Evolutionary conservation across 140 eudicot species (phyloP), one percentile per base, ranked within the genome.

Genomic region (Flaveria floridana): DNA sequence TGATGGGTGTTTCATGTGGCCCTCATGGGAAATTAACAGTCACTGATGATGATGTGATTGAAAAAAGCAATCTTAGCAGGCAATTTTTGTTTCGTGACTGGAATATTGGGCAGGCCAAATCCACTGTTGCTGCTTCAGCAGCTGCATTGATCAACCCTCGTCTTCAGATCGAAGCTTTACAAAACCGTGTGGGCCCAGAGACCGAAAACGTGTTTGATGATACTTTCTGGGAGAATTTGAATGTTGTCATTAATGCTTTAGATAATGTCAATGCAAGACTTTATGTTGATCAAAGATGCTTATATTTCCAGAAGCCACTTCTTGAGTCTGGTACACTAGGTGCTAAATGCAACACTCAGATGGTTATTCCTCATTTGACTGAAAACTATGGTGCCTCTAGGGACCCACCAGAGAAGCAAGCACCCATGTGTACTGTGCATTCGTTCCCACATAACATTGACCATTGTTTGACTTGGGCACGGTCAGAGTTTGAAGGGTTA

Each of bases 321-420:
- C 78, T 88, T 0, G 95, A 86, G 76, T 88, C 95, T 1, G 95
- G 95, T 48, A 88, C 95, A 10, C 74, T 86, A 0, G 91, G 95
- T 67, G 95, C 95, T 76, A 86, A 86, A 63, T 88, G 91, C 81
- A 86, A 88, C 83, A 88, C 95, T 3, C 95, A 87, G 77, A 89
- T 85, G 92, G 92, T 87, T 57, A 89, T 89, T 42, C 92, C 96
- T 4, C 92, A 89, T 30, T 53, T 87, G 76, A 89, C 92, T 1
- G 96, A 89, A 41, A 86, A 89, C 75, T 89, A 89, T 52, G 96
- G 96, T 70, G 96, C 96, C 77, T 86, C 96, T 3, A 82, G 96
- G 72, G 92, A 89, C 63, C 95, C 95, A 10, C 95, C 91, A 12
- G 95, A 88, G 84, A 88, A 86, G 55, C 91, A 88, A 81, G 95